Conservation (phyloP, 2,329 filamentous ascomycete species). For the Colletotrichum horii region DNA sequence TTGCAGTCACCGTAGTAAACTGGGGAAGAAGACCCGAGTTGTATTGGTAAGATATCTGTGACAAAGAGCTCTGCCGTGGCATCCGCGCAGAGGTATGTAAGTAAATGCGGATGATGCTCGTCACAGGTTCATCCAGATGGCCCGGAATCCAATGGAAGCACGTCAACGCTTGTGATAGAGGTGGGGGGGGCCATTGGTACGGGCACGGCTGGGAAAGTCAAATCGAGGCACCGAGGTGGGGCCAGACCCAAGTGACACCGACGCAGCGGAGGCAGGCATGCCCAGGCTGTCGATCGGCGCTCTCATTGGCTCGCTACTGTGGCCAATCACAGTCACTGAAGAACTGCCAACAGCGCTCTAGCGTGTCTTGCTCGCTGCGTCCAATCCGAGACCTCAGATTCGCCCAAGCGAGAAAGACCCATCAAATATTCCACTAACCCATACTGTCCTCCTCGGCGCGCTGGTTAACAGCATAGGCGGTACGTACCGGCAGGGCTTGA, state of each 20-base stretch:
- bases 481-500: neutral
- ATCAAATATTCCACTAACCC: neutral
- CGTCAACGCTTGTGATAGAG: slow-evolving; percentile 18
- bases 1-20: neutral
- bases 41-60: slow-evolving; percentile 7
- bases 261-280: slow-evolving; percentile 2
- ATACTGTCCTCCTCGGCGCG: neutral
- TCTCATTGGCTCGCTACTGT: neutral
- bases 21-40: neutral
- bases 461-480: neutral
- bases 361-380: neutral
- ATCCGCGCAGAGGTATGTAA: slow-evolving; percentile 1
- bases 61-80: slow-evolving; percentile 9
- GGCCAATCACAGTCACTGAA: slow-evolving; percentile 2
- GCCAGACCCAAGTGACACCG: neutral
- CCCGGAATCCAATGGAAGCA: slow-evolving; percentile 16
- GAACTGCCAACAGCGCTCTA: neutral
- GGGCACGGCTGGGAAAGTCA: slow-evolving; percentile 13
- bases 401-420: neutral
- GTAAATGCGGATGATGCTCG: slow-evolving; percentile 16
- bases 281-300: neutral
- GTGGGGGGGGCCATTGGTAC: slow-evolving; percentile 4
- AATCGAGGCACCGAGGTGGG: slow-evolving; percentile 8
- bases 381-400: neutral
- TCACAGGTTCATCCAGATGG: neutral